Evolutionary conservation across 345 rosid species (phyloP).

Genomic region (Bruguiera gymnorhiza): DNA sequence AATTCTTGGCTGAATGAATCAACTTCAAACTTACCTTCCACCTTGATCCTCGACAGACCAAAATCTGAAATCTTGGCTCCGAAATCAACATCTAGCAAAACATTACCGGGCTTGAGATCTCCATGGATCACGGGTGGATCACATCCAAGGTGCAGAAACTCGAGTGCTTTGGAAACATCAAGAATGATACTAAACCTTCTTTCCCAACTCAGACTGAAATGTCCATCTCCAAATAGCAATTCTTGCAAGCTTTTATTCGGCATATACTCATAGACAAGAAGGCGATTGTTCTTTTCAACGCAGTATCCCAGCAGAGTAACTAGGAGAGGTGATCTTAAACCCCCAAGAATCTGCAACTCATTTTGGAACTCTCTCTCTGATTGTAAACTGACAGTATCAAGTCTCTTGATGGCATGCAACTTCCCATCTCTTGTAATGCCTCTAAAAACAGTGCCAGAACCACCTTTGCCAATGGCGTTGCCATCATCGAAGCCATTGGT

Average conservation of each 20-base stretch:
- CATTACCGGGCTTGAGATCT: constrained; percentile 93
- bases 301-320: constrained; percentile 82
- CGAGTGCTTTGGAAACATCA: constrained; percentile 84
- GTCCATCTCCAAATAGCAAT: constrained; percentile 57
- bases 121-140: constrained; percentile 98
- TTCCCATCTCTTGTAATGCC: constrained; percentile 78
- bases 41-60: constrained; percentile 84
- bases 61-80: constrained; percentile 91
- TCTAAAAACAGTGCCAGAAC: constrained; percentile 87
- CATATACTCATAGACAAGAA: constrained; percentile 91
- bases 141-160: constrained; percentile 79
- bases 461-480: constrained; percentile 88
- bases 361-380: constrained; percentile 89
- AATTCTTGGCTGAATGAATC: constrained; percentile 87
- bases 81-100: constrained; percentile 75
- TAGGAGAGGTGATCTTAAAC: constrained; percentile 67
- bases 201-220: constrained; percentile 66
- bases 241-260: constrained; percentile 92
- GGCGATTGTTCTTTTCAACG: constrained; percentile 65
- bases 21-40: constrained; percentile 69
- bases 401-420: constrained; percentile 75
- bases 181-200: constrained; percentile 61
- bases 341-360: constrained; percentile 95
- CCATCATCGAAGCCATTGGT: constrained; percentile 65
- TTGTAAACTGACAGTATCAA: constrained; percentile 59